Conservation (phyloP, 768 basidiomycete species). For the Lentinula lateritia region DNA sequence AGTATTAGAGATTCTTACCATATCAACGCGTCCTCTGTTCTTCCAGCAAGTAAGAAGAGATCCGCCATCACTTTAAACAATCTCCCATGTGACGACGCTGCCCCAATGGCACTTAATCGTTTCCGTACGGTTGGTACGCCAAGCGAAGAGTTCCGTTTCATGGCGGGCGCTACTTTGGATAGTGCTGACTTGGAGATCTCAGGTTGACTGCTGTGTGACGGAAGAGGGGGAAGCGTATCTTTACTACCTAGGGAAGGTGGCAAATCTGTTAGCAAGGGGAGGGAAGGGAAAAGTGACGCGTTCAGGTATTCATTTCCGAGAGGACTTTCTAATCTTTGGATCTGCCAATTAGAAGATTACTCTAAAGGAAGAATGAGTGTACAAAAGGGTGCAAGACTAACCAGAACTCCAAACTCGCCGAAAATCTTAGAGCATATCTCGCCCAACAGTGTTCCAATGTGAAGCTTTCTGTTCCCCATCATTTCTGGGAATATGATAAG, state of each 20-base stretch:
- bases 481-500: constrained; percentile 76
- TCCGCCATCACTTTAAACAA: constrained; percentile 87
- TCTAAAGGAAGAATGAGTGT: not conserved
- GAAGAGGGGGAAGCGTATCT: constrained; percentile 40
- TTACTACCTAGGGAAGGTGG: constrained; percentile 50
- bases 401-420: constrained; percentile 79
- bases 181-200: constrained; percentile 40
- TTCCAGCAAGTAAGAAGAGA: constrained; percentile 83
- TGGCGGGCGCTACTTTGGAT: constrained; percentile 31
- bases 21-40: constrained; percentile 71
- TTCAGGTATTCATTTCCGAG: constrained; percentile 84
- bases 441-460: constrained; percentile 83
- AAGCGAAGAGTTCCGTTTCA: constrained; percentile 53
- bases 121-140: constrained; percentile 40
- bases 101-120: constrained; percentile 56
- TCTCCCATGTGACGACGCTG: constrained; percentile 76
- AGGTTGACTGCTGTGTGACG: constrained; percentile 50
- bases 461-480: constrained; percentile 85
- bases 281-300: constrained; percentile 53
- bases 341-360: constrained; percentile 34
- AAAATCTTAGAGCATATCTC: constrained; percentile 86
- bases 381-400: constrained; percentile 28
- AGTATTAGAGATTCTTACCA: constrained; percentile 47
- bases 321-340: constrained; percentile 74
- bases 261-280: constrained; percentile 58